Percentiles rank a stretch among this genome's conserved stretches.
phyloP scores from a whole-genome alignment of 208 protist species.

The Leishmania major region DNA sequence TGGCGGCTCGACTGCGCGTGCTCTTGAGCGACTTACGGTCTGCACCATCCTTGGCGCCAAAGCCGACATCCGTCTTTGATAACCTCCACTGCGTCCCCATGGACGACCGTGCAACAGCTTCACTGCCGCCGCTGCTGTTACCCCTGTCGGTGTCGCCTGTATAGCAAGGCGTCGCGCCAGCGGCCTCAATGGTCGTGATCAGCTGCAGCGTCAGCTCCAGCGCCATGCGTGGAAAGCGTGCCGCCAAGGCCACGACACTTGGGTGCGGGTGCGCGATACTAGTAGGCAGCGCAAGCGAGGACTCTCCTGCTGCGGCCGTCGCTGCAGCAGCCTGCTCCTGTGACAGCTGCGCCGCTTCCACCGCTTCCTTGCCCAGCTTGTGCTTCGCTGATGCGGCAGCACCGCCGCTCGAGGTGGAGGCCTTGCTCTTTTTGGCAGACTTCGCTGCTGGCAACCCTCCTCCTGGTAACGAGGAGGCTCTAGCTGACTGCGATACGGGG shows the following conservation, averaged over 20 bases:
- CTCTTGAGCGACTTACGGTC: conserved; percentile 3
- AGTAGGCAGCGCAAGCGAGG: neutral
- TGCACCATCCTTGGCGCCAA: neutral
- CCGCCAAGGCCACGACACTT: conserved; percentile 35
- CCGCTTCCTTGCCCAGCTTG: conserved; percentile 8
- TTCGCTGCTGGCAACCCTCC: neutral
- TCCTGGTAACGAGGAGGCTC: neutral
- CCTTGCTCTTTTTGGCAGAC: conserved; percentile 6
- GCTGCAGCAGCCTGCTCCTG: neutral
- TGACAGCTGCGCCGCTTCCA: conserved; percentile 2
- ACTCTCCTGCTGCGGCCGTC: neutral
- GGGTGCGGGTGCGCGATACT: conserved; percentile 24
- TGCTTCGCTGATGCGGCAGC: neutral
- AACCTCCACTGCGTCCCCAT: neutral
- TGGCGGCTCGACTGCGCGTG: conserved; percentile 1
- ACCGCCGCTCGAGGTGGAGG: neutral
- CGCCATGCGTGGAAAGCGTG: conserved; percentile 34
- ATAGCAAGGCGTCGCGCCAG: conserved; percentile 13
- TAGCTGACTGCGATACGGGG: neutral
- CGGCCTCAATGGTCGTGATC: conserved; percentile 13
- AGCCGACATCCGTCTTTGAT: neutral
- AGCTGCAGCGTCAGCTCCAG: conserved; percentile 22
- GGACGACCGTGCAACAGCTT: neutral
- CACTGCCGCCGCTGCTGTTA: neutral
- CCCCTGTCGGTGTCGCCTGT: neutral